These are phyloP conservation scores for Neurospora sp. DNA, from an alignment of 495 filamentous ascomycete genomes.

Conservation along the genomic window DNA sequence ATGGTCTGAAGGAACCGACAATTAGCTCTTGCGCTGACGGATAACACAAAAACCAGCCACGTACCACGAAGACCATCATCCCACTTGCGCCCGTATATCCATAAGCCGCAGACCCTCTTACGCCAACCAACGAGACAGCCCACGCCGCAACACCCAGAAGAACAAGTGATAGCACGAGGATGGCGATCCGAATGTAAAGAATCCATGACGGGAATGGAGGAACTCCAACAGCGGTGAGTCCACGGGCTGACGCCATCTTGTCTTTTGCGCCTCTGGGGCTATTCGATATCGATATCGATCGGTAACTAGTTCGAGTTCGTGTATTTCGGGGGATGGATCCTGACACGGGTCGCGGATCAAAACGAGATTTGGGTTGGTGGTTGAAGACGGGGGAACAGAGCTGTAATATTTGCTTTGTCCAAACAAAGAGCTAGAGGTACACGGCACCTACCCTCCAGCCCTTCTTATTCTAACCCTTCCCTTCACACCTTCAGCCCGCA, in stretches of 20 bases:
- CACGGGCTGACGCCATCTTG: constrained; percentile 5
- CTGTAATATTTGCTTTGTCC: not conserved
- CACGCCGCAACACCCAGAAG: constrained; percentile 25
- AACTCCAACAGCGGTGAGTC: constrained; percentile 20
- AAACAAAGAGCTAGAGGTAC: not conserved
- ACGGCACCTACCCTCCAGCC: not conserved
- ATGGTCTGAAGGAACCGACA: constrained; percentile 14
- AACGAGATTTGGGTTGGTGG: not conserved
- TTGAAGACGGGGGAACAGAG: not conserved
- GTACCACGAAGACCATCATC: constrained; percentile 29
- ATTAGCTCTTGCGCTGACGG: not conserved
- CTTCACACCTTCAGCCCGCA: not conserved
- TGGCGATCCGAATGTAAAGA: constrained; percentile 21
- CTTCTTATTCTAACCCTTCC: not conserved
- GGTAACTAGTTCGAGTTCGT: not conserved
- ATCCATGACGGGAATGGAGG: constrained; percentile 23
- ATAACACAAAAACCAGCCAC: not conserved
- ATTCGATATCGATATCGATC: not conserved
- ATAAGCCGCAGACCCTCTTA: not conserved
- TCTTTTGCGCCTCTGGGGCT: not conserved
- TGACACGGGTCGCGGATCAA: not conserved
- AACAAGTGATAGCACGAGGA: constrained; percentile 28
- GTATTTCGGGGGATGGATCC: not conserved
- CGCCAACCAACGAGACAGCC: constrained; percentile 16
- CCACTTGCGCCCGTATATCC: constrained; percentile 16